Conservation (phyloP, 176 grass and related monocot species). For the Metroxylon sagu region DNA sequence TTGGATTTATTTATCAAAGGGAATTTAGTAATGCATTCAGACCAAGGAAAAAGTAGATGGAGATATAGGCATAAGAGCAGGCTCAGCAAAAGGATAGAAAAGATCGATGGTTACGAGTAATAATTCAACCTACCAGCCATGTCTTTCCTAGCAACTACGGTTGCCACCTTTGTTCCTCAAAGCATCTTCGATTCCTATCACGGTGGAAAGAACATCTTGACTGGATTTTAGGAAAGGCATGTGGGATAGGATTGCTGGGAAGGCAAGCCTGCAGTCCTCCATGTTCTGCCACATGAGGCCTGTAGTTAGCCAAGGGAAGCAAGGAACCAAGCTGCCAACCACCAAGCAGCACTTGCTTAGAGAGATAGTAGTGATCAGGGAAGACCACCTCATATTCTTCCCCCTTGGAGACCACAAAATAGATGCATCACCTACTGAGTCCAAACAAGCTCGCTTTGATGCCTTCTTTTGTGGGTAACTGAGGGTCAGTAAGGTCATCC, state of each 20-base stretch:
- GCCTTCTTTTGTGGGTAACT: no score
- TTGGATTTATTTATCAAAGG: not conserved
- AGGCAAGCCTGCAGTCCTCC: constrained; percentile 1
- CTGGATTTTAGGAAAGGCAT: not conserved
- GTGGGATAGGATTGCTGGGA: not conserved
- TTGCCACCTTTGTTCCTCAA: not conserved
- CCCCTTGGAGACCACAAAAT: no score
- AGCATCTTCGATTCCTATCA: not conserved
- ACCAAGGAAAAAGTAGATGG: not conserved
- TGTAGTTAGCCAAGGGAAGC: not conserved
- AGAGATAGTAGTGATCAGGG: no score
- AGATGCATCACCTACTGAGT: no score
- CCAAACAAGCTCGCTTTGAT: no score
- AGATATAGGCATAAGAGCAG: not conserved
- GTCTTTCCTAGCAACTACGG: not conserved
- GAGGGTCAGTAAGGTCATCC: no score
- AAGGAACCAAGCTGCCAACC: not conserved
- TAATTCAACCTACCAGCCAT: not conserved
- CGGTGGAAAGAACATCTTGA: not conserved
- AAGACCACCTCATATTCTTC: no score
- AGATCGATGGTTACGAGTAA: not conserved
- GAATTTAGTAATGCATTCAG: not conserved
- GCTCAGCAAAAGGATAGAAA: not conserved
- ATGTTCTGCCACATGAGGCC: not conserved
- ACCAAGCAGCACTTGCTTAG: not conserved